Percentiles rank a stretch among this genome's conserved stretches.
phyloP scores from a whole-genome alignment of 202 grass and related monocot genomes.

The Brachypodium distachyon region DNA sequence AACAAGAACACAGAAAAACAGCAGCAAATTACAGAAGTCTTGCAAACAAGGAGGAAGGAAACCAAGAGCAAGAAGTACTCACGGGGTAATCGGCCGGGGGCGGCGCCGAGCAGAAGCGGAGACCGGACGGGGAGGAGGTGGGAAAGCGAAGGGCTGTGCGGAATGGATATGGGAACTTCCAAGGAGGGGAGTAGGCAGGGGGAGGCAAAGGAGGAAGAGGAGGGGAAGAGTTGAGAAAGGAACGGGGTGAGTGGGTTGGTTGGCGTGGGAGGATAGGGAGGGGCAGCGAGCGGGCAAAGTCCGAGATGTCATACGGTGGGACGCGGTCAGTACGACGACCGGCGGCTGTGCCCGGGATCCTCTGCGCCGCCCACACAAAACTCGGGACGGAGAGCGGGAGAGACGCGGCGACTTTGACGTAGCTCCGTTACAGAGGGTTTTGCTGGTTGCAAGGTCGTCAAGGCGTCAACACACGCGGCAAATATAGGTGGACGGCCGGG shows the following conservation, averaged over 20 bases:
- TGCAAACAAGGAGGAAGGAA: neutral
- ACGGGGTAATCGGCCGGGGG: neutral
- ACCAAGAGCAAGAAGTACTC: neutral
- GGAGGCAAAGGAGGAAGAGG: neutral
- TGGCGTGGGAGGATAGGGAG: neutral
- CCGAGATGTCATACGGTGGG: constrained; percentile 22
- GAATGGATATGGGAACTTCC: neutral
- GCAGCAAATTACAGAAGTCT: neutral
- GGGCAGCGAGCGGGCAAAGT: constrained; percentile 15
- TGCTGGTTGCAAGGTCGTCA: no score
- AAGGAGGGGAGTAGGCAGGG: neutral
- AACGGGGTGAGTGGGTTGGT: neutral
- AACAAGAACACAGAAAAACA: neutral
- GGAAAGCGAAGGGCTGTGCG: neutral
- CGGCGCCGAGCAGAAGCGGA: neutral
- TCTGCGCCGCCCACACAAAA: constrained; percentile 1
- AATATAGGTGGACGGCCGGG: no score
- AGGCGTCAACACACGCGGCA: no score
- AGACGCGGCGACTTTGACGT: neutral
- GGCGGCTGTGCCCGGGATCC: constrained; percentile 17
- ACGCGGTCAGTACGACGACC: constrained; percentile 20
- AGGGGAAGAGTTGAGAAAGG: neutral
- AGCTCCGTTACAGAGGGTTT: no score
- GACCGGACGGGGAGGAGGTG: neutral
- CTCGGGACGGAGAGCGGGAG: no score